Percentiles rank a stretch among this genome's conserved stretches.
Conservation (phyloP, 192 early-diverging fungal species). For the Glomus cerebriforme region DNA sequence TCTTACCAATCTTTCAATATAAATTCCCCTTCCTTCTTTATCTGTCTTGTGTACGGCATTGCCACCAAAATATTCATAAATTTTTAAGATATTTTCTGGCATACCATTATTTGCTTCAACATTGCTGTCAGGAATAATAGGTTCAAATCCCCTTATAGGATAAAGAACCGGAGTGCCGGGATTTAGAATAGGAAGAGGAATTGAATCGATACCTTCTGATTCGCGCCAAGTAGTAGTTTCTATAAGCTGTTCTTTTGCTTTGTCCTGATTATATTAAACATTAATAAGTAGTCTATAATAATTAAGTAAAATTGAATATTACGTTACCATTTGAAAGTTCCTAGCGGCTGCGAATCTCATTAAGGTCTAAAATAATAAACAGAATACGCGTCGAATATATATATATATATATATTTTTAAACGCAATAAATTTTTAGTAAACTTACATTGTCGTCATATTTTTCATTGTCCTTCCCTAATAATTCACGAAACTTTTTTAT, state of each 20-base stretch:
- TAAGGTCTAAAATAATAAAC: slow-evolving; percentile 49
- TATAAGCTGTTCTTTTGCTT: slow-evolving; percentile 58
- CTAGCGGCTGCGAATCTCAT: slow-evolving; percentile 64
- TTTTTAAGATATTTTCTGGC: slow-evolving; percentile 64
- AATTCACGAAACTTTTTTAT: slow-evolving; percentile 35
- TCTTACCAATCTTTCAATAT: slow-evolving; percentile 86
- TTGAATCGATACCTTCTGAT: slow-evolving; percentile 55
- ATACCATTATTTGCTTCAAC: slow-evolving; percentile 56
- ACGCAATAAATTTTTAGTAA: not conserved
- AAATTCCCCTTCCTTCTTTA: slow-evolving; percentile 86
- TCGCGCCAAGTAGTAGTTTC: slow-evolving; percentile 66
- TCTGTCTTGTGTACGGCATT: slow-evolving; percentile 85
- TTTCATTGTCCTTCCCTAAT: slow-evolving; percentile 38
- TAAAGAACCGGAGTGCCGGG: slow-evolving; percentile 65
- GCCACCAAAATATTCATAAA: slow-evolving; percentile 69
- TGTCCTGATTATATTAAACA: slow-evolving; percentile 44
- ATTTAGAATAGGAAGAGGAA: slow-evolving; percentile 57
- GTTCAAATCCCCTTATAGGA: slow-evolving; percentile 64
- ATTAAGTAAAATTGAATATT: not conserved
- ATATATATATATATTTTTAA: not conserved
- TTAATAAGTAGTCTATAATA: not conserved
- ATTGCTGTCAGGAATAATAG: slow-evolving; percentile 62
- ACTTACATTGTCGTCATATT: slow-evolving; percentile 45
- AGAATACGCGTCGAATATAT: no score
- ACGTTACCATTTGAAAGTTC: slow-evolving; percentile 61